Conservation (phyloP, 768 basidiomycete genomes). For the Pleurotus pulmonarius region DNA sequence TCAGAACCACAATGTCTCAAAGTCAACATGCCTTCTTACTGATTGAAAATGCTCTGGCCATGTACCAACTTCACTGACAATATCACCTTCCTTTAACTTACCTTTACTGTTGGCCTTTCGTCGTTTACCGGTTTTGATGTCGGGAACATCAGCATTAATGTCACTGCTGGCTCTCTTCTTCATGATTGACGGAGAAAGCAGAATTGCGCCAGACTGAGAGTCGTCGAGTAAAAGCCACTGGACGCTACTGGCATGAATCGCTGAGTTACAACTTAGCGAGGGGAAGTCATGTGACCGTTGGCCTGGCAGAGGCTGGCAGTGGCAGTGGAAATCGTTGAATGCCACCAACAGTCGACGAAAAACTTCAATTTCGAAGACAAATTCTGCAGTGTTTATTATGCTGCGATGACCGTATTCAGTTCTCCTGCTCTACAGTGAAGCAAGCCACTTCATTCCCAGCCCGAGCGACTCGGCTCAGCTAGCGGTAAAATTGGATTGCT, state of each 20-base stretch:
- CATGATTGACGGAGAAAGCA: neutral
- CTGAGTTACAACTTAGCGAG: neutral
- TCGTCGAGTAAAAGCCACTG: too few relatives aligned
- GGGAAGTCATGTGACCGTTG: too few relatives aligned
- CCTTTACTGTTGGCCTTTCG: slow-evolving; percentile 14
- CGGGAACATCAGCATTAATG: neutral
- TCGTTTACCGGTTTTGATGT: slow-evolving; percentile 15
- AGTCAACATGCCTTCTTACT: slow-evolving; percentile 30
- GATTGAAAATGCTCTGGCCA: slow-evolving; percentile 69
- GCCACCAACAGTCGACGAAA: too few relatives aligned
- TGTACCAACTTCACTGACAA: slow-evolving; percentile 8
- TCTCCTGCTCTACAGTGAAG: neutral
- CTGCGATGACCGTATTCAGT: too few relatives aligned
- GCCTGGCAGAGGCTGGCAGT: too few relatives aligned
- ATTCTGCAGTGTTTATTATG: too few relatives aligned
- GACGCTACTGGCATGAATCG: neutral
- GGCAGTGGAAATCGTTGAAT: too few relatives aligned
- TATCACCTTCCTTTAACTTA: neutral
- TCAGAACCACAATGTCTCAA: neutral
- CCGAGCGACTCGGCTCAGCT: neutral
- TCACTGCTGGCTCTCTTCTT: neutral
- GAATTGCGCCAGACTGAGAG: neutral
- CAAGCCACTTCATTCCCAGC: neutral
- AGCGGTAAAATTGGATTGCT: neutral
- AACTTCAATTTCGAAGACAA: too few relatives aligned